A percentile compares a stretch with the other conserved stretches of the same genome.
phyloP scores from a whole-genome alignment of 202 grass and related monocot species.

The Carex sylvatica region DNA sequence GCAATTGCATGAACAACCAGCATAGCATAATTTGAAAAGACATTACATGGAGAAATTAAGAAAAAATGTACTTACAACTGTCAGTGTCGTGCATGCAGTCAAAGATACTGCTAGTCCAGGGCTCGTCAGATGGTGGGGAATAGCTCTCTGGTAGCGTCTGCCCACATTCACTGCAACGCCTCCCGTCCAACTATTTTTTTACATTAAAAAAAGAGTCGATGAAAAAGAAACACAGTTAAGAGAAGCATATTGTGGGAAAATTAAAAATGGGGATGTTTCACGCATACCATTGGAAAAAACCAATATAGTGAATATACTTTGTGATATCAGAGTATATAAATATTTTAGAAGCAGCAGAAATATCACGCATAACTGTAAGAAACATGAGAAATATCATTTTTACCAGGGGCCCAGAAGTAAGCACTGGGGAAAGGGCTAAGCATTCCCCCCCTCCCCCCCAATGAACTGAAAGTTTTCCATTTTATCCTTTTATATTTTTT shows the following conservation, averaged over 20 bases:
- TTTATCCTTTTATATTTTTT: too few species aligned
- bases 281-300: background rate
- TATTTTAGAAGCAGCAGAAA: background rate
- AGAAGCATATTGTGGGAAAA: background rate
- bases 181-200: slow-evolving; percentile 42
- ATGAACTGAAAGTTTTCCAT: too few species aligned
- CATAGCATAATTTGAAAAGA: background rate
- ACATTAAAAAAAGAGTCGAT: background rate
- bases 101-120: slow-evolving; percentile 72
- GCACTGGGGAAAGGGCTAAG: too few species aligned
- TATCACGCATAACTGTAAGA: background rate
- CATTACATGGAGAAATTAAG: background rate
- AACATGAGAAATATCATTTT: background rate
- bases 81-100: slow-evolving; percentile 61
- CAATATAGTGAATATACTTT: background rate
- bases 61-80: slow-evolving; percentile 39
- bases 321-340: background rate
- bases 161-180: slow-evolving; percentile 58
- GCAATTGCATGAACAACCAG: background rate
- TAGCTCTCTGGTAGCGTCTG: slow-evolving; percentile 69
- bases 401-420: background rate
- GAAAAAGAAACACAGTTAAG: background rate
- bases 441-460: too few species aligned
- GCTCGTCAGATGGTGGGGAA: slow-evolving; percentile 65
- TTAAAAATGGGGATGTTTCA: background rate